Evolutionary conservation across 2,329 filamentous ascomycete genomes (phyloP), one percentile per base, ranked within the genome.

Genomic region (Trichoderma harzianum): DNA sequence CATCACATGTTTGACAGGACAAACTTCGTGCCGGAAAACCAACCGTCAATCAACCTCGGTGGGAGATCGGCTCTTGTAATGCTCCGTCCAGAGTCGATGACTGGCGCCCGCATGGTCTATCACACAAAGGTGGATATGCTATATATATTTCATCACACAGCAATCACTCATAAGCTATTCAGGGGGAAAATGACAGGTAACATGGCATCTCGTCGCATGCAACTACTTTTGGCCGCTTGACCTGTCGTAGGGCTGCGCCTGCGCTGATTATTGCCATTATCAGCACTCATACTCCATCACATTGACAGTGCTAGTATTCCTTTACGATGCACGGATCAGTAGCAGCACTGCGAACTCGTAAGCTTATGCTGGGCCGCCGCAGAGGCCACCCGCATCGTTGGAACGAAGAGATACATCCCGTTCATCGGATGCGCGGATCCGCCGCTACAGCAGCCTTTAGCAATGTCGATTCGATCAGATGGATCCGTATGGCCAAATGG

Each of bases 171-270:
- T n/a, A 30, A 30, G 36, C 26, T 30, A 26, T 24, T 30, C 14
- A 66, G 28, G 57, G 14, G 28, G 43, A 36, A 36, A 24, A 61
- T 51, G 66, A 69, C 66, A 62, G 66, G 66, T 69, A 53, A 61
- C 57, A 62, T 53, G 11, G 8, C 34, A 21, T 61, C 57, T 61
- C 57, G 57, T 21, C 39, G 12, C n/a, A 28, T 36, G 26, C n/a
- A 34, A 28, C 66, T 53, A 6, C 39, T 36, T 36, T 51, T 69
- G 28, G 66, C 7, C 43, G 43, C 53, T 61, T 51, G 18, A 47
- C 66, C 16, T 51, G 53, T 16, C 39, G 57, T 69, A 69, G 39
- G 66, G 66, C 66, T 69, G 66, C 47, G 55, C 57, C 11, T 36
- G 39, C 18, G 66, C 65, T 32, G 51, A 58, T 60, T 68, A 51